phyloP scores from a whole-genome alignment of 306 rosid genomes.

The Castanea mollissima region DNA sequence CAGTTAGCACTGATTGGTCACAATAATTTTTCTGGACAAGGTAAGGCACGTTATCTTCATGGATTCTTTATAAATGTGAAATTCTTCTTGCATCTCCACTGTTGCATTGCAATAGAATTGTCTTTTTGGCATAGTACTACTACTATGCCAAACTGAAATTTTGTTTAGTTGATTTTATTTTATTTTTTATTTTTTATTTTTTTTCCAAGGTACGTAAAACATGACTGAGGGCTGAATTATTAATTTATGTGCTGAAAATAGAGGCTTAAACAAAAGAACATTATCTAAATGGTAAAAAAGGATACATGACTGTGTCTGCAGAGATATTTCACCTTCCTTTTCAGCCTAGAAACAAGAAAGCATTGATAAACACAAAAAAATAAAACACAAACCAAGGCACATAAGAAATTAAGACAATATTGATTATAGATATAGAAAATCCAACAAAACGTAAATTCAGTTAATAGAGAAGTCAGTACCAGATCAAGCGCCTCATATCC shows the following conservation, averaged over 20 bases:
- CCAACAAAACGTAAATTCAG: constrained; percentile 10
- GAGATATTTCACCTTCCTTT: constrained; percentile 52
- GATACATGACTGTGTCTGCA: constrained; percentile 69
- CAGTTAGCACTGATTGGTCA: background rate
- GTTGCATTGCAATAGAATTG: background rate
- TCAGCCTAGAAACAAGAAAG: constrained; percentile 53
- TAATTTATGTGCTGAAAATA: constrained; percentile 9
- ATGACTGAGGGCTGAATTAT: constrained; percentile 4
- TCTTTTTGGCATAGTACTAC: background rate
- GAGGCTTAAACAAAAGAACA: constrained; percentile 5
- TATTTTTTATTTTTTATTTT: background rate
- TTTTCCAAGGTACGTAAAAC: background rate
- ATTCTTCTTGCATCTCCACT: background rate
- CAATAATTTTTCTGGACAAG: background rate
- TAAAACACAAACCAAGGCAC: background rate
- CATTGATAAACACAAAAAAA: background rate
- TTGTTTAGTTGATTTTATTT: background rate
- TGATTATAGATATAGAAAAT: background rate
- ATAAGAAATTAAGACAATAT: constrained; percentile 6
- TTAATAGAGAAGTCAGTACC: constrained; percentile 33
- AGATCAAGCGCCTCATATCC: constrained; percentile 49
- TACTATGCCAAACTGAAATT: background rate
- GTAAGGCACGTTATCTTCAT: background rate
- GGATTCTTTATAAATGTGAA: background rate
- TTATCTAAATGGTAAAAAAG: background rate